Percentiles rank a stretch among this genome's conserved stretches.
Conservation (phyloP, 441 rosid genomes). For the Aquilaria agallochum region DNA sequence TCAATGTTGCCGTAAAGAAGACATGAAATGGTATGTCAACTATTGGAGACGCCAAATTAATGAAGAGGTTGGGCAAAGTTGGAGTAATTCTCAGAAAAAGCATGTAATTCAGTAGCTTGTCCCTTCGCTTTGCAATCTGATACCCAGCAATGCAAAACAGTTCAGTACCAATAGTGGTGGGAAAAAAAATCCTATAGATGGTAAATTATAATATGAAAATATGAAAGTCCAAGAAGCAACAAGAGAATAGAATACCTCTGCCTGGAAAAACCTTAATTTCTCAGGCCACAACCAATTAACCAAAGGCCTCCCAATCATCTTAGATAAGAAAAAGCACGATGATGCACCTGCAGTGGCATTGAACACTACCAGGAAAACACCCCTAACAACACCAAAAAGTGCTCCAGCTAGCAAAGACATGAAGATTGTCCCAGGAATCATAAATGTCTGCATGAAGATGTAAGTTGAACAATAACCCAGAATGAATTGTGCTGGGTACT, state of each 20-base stretch:
- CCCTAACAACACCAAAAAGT: slow-evolving; percentile 87
- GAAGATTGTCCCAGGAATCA: slow-evolving; percentile 99
- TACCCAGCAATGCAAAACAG: slow-evolving; percentile 1
- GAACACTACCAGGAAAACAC: slow-evolving; percentile 81
- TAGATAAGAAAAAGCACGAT: slow-evolving; percentile 86
- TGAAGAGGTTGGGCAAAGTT: slow-evolving; percentile 87
- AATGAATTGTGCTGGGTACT: slow-evolving; percentile 77
- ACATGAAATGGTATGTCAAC: slow-evolving; percentile 95
- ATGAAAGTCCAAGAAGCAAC: background rate
- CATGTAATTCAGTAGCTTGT: slow-evolving; percentile 93
- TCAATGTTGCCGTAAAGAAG: slow-evolving; percentile 86
- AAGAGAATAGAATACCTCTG: slow-evolving; percentile 52
- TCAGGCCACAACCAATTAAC: slow-evolving; percentile 97
- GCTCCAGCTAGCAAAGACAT: slow-evolving; percentile 99
- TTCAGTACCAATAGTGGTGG: slow-evolving; percentile 7
- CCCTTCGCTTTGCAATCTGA: slow-evolving; percentile 87
- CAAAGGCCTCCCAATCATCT: slow-evolving; percentile 87
- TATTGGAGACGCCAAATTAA: slow-evolving; percentile 96
- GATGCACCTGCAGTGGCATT: slow-evolving; percentile 96
- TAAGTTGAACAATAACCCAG: slow-evolving; percentile 93
- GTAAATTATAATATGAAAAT: background rate
- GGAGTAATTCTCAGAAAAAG: slow-evolving; percentile 95
- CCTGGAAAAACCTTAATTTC: slow-evolving; percentile 81
- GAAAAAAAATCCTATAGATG: background rate
- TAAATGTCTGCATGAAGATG: slow-evolving; percentile 98